Conservation (phyloP, 2,329 filamentous ascomycete species). For the Pseudogymnoascus sp. region DNA sequence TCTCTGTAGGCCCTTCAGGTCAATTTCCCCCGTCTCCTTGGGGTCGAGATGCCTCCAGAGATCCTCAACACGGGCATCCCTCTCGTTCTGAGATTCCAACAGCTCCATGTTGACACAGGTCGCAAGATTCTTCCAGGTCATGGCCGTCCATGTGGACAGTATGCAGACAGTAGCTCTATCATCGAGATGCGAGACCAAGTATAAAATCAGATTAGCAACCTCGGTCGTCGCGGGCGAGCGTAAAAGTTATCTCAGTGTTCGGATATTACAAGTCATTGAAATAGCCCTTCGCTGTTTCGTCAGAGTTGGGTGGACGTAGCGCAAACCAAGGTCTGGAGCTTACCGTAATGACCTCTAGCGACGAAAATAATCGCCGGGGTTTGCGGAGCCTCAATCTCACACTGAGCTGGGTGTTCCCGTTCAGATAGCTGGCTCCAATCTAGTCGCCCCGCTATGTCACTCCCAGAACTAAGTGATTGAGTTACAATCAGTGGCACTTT, state of each 20-base stretch:
- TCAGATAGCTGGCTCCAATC: slow-evolving; percentile 1
- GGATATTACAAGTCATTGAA: slow-evolving; percentile 3
- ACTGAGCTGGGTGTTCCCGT: neutral
- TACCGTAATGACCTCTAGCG: slow-evolving; percentile 8
- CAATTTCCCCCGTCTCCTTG: slow-evolving; percentile 66
- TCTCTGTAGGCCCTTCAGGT: slow-evolving; percentile 74
- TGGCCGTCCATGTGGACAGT: slow-evolving; percentile 7
- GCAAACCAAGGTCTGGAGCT: slow-evolving; percentile 5
- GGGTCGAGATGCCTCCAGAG: slow-evolving; percentile 80
- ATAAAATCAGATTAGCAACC: neutral
- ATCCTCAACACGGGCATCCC: slow-evolving; percentile 71
- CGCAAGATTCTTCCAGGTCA: slow-evolving; percentile 2
- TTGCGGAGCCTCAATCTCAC: slow-evolving; percentile 6
- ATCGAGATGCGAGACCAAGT: slow-evolving; percentile 6
- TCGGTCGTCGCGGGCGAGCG: neutral
- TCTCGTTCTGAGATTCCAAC: slow-evolving; percentile 66
- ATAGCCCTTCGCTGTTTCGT: slow-evolving; percentile 8
- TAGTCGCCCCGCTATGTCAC: slow-evolving; percentile 3
- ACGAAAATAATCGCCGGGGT: slow-evolving; percentile 5
- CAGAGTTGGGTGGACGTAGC: slow-evolving; percentile 7
- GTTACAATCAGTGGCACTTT: neutral
- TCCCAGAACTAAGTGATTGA: neutral
- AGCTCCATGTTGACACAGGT: slow-evolving; percentile 42
- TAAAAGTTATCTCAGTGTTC: neutral
- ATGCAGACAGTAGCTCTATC: slow-evolving; percentile 6